Evolutionary conservation across 2,329 filamentous ascomycete genomes (phyloP), one percentile per base, ranked within the genome.

Genomic region (Neurospora sp.): DNA sequence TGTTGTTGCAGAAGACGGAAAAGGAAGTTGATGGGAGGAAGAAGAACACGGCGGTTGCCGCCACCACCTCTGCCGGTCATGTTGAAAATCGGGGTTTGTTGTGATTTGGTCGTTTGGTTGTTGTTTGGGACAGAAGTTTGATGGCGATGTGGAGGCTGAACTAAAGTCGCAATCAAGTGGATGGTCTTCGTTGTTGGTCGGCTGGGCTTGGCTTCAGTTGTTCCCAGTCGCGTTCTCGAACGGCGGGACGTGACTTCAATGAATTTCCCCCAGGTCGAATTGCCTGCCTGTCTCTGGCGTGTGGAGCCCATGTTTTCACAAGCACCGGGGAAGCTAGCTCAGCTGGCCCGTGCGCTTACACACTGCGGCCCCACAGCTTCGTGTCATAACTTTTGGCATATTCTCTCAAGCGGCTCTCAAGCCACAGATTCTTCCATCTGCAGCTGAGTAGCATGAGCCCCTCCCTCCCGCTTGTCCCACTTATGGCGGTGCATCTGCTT

Each of bases 31-130:
- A 89, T 89, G 46, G 86, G 87, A 70, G 86, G 86, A 69, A 89
- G 82, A 75, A 89, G 78, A 75, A 89, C 86, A 76, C 86, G 85
- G 81, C 86, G 86, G 77, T 85, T 84, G 78, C 86, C 84, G 77
- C 84, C 86, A 78, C 85, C 86, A 76, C 85, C 85, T 77, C 87
- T 85, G 77, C 87, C 87, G 75, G 85, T 86, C 86, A 89, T 89
- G 71, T 75, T 81, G 71, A 23, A 15, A 9, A 9, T 19, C 23
- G 23, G 28, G 7, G 39, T 11, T 28, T 66, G 58, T 66, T 46
- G 52, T 19, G 36, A 33, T 46, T 58, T 52, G 58, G 19, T 66
- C 1, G 39, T 19, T 68, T 33, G 52, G 67, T 33, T 68, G 58
- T 68, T 68, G 71, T n/a, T 69, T 66, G 52, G 33, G 66, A 38